Percentiles rank a stretch among this genome's conserved stretches.
Evolutionary conservation across 1,284 basidiomycete genomes (phyloP).

Genomic region (Trichosporon inkin): DNA sequence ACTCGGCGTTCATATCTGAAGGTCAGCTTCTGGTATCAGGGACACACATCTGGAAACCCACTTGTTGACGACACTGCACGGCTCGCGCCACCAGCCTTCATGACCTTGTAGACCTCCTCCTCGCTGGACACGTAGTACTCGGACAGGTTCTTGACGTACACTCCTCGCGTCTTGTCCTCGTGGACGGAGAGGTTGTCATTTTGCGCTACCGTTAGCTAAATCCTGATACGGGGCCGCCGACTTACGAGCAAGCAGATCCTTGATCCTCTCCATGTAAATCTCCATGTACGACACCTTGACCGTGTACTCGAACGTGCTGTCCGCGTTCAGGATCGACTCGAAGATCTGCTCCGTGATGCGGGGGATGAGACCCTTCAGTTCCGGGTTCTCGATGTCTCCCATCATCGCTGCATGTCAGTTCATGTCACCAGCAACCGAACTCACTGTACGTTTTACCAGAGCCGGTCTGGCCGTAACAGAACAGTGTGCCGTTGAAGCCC

Average conservation of each 20-base stretch:
- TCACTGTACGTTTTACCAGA: conserved; percentile 82
- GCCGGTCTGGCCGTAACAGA: conserved; percentile 98
- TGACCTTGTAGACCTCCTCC: conserved; percentile 97
- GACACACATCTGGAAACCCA: conserved; percentile 52
- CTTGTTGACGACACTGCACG: conserved; percentile 93
- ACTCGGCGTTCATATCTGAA: conserved; percentile 99
- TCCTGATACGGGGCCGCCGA: conserved; percentile 23
- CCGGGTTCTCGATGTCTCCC: conserved; percentile 80
- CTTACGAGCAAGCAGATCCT: conserved; percentile 92
- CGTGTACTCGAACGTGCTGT: conserved; percentile 92
- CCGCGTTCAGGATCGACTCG: conserved; percentile 91
- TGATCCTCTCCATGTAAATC: conserved; percentile 95
- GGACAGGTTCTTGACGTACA: conserved; percentile 96
- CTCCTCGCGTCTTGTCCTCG: conserved; percentile 95
- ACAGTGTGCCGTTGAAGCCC: conserved; percentile 97
- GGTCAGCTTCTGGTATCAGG: conserved; percentile 5
- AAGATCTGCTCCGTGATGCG: conserved; percentile 99
- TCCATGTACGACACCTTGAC: conserved; percentile 99
- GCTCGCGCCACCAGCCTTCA: conserved; percentile 89
- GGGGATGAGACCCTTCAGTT: conserved; percentile 93
- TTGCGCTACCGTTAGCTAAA: conserved; percentile 61
- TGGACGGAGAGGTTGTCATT: conserved; percentile 99
- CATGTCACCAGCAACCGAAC: conserved; percentile 9
- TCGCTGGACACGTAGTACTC: conserved; percentile 97
- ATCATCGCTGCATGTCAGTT: conserved; percentile 12